Conservation (phyloP, 345 rosid genomes). For the Murraya paniculata region DNA sequence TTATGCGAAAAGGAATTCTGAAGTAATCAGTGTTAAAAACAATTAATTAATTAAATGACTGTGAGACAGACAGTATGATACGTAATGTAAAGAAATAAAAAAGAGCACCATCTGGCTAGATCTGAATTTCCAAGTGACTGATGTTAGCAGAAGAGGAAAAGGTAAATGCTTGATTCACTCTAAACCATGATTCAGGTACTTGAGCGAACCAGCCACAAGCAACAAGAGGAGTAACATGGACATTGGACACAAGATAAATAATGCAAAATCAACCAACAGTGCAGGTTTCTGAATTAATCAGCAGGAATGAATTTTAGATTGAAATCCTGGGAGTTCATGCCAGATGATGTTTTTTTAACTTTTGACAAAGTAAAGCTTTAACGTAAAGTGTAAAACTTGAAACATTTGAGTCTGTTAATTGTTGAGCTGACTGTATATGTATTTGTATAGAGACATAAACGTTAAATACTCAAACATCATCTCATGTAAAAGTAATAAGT, state of each 20-base stretch:
- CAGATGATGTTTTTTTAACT: background rate
- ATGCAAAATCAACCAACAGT: background rate
- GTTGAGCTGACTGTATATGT: background rate
- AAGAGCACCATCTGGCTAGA: too few species aligned
- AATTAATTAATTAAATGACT: background rate
- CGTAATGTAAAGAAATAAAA: background rate
- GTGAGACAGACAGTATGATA: background rate
- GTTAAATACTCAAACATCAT: background rate
- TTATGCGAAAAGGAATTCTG: slow-evolving; percentile 26
- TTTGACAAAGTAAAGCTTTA: background rate
- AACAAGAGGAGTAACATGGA: background rate
- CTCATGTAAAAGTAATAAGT: background rate
- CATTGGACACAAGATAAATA: background rate
- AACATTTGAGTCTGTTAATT: background rate
- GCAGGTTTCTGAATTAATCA: background rate
- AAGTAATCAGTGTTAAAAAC: background rate
- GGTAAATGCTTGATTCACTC: background rate
- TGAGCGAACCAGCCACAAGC: background rate
- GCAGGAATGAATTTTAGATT: background rate
- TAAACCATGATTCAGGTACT: background rate
- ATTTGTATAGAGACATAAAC: background rate
- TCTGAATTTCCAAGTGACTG: background rate
- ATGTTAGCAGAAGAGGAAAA: background rate
- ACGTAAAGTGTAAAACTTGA: background rate
- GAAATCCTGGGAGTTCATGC: background rate